phyloP scores from a whole-genome alignment of 1,284 basidiomycete genomes.

The Tremellales sp. region DNA sequence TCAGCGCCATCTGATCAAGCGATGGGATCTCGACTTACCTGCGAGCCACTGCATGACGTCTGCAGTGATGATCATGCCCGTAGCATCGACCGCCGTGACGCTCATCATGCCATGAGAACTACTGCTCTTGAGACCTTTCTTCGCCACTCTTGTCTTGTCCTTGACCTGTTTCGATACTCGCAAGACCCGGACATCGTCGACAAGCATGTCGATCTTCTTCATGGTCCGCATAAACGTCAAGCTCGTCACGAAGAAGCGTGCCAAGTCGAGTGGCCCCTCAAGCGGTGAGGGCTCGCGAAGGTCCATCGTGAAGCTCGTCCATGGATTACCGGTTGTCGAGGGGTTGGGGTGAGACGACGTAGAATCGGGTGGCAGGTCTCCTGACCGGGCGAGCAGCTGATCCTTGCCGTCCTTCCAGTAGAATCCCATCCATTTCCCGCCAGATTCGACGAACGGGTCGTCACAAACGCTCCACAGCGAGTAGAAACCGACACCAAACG shows the following conservation, averaged over 20 bases:
- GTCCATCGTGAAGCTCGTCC: conserved; percentile 90
- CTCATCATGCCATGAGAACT: conserved; percentile 60
- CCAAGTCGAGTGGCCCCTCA: conserved; percentile 75
- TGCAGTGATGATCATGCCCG: conserved; percentile 72
- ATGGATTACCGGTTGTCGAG: conserved; percentile 51
- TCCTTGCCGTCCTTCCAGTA: conserved; percentile 94
- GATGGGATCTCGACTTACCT: conserved; percentile 16
- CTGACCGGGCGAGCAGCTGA: conserved; percentile 73
- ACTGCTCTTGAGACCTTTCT: conserved; percentile 48
- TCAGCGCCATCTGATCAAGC: conserved; percentile 3
- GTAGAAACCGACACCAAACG: conserved; percentile 54
- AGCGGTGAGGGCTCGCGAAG: conserved; percentile 79
- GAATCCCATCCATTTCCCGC: conserved; percentile 90
- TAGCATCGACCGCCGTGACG: conserved; percentile 62
- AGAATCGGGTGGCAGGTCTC: conserved; percentile 56
- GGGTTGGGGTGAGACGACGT: conserved; percentile 22
- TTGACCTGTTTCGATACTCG: conserved; percentile 68
- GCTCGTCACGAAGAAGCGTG: conserved; percentile 84
- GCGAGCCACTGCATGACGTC: conserved; percentile 71
- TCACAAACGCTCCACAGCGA: conserved; percentile 58
- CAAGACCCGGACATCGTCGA: conserved; percentile 74
- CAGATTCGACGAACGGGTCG: conserved; percentile 86
- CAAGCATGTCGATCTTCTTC: conserved; percentile 67
- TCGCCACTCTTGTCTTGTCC: conserved; percentile 58
- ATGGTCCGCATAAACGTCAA: conserved; percentile 91